phyloP scores from a whole-genome alignment of 2,329 filamentous ascomycete species.

The Verticillium tricorpus region DNA sequence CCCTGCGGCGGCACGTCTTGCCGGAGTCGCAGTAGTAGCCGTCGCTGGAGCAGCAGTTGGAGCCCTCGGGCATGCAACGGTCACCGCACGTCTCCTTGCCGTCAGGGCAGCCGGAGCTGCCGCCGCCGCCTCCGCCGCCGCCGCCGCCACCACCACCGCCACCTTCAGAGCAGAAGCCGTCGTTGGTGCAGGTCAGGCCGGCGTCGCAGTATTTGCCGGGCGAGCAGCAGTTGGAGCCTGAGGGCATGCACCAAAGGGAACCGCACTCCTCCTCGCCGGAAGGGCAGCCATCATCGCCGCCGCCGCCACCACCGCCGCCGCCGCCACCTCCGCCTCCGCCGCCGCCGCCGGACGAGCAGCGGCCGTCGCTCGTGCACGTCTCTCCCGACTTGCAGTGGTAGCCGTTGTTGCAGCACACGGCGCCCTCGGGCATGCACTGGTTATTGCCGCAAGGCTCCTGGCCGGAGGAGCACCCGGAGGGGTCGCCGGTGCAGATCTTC shows the following conservation, averaged over 20 bases:
- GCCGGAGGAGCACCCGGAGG: conserved; percentile 18
- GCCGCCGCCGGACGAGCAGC: conserved; percentile 13
- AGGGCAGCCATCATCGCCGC: conserved; percentile 2
- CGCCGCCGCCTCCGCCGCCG: conserved; percentile 21
- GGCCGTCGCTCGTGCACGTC: conserved; percentile 17
- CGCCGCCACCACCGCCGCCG: conserved; percentile 11
- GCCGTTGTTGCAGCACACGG: conserved; percentile 22
- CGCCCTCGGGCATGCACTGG: conserved; percentile 24
- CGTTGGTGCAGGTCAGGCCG: conserved; percentile 21
- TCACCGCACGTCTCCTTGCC: conserved; percentile 20
- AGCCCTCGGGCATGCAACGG: conserved; percentile 24
- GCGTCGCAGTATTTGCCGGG: conserved; percentile 23
- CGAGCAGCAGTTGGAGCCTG: conserved; percentile 19
- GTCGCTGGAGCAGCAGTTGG: conserved; percentile 22
- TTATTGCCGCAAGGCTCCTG: conserved; percentile 18
- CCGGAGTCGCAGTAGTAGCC: conserved; percentile 15
- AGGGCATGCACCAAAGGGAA: not conserved
- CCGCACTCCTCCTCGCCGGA: not conserved
- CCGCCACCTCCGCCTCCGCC: conserved; percentile 15
- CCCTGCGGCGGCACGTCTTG: conserved; percentile 3
- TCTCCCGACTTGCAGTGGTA: conserved; percentile 26
- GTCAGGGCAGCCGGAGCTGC: conserved; percentile 16
- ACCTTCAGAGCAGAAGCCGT: conserved; percentile 25
- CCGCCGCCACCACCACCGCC: conserved; percentile 24
- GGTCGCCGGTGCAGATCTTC: conserved; percentile 23